phyloP scores from a whole-genome alignment of 2,329 filamentous ascomycete genomes.

The Trichoderma koningiopsis region DNA sequence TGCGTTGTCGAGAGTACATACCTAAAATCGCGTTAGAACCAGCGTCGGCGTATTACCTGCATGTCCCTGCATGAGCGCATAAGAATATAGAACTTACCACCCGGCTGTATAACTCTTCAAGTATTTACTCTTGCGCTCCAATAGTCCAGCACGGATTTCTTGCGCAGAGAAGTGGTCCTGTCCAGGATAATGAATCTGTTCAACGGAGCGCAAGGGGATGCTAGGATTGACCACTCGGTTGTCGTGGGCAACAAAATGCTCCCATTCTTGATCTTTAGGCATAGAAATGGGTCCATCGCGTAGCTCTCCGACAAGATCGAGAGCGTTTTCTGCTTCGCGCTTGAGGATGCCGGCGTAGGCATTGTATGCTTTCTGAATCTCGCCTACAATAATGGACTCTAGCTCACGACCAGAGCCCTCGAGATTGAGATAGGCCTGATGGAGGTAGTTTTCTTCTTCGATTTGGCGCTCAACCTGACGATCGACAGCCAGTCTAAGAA shows the following conservation, averaged over 20 bases:
- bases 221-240: conserved; percentile 86
- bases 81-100: conserved; percentile 62
- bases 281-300: conserved; percentile 85
- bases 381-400: conserved; percentile 93
- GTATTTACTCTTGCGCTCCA: conserved; percentile 98
- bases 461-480: conserved; percentile 89
- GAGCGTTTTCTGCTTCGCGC: conserved; percentile 82
- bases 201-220: conserved; percentile 72
- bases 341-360: conserved; percentile 89
- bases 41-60: not conserved
- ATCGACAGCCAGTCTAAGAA: conserved; percentile 83
- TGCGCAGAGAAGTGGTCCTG: conserved; percentile 79
- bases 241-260: conserved; percentile 75
- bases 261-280: conserved; percentile 93
- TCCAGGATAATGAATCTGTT: conserved; percentile 89
- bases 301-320: conserved; percentile 76
- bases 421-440: conserved; percentile 92
- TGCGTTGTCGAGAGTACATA: conserved; percentile 96
- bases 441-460: conserved; percentile 95
- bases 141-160: conserved; percentile 85
- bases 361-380: conserved; percentile 98
- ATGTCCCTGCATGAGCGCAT: not conserved
- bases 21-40: conserved; percentile 51
- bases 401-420: conserved; percentile 93
- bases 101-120: conserved; percentile 95